Conservation (phyloP, 805 yeast species). For the Metschnikowia peoriensis region DNA sequence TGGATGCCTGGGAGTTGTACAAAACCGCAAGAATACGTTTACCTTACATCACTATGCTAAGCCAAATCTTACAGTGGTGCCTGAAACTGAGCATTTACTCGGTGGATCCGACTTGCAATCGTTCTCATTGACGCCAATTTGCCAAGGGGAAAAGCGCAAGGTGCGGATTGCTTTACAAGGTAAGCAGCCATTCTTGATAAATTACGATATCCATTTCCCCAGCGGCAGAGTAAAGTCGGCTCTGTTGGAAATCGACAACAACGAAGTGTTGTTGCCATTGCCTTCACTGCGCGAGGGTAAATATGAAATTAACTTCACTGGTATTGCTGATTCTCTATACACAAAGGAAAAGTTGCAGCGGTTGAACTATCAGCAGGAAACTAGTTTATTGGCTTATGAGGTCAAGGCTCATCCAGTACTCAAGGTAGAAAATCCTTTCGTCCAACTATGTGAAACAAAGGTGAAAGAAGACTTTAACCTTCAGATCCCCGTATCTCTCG, state of each 20-base stretch:
- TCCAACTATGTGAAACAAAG: constrained; percentile 46
- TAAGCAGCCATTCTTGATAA: constrained; percentile 64
- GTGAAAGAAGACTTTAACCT: constrained; percentile 29
- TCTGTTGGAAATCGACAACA: constrained; percentile 30
- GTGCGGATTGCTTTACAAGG: constrained; percentile 49
- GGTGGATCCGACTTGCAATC: constrained; percentile 2
- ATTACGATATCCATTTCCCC: constrained; percentile 62
- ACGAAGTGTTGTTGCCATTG: constrained; percentile 33
- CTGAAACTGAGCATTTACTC: constrained; percentile 18
- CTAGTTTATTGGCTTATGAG: constrained; percentile 28
- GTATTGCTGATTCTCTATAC: constrained; percentile 66
- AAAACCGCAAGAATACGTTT: constrained; percentile 11
- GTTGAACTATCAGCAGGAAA: constrained; percentile 1
- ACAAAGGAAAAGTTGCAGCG: constrained; percentile 29
- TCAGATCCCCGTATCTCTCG: constrained; percentile 49
- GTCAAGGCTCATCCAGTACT: constrained; percentile 66
- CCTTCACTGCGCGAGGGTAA: constrained; percentile 51
- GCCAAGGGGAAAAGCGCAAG: constrained; percentile 29
- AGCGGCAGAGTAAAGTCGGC: constrained; percentile 44
- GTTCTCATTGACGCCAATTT: constrained; percentile 27
- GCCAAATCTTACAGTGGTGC: constrained; percentile 14
- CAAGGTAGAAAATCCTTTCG: constrained; percentile 45
- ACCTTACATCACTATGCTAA: constrained; percentile 26
- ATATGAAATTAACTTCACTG: constrained; percentile 58
- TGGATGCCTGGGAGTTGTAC: constrained; percentile 45